Evolutionary conservation across 306 rosid genomes (phyloP).

Genomic region (Datisca glomerata): DNA sequence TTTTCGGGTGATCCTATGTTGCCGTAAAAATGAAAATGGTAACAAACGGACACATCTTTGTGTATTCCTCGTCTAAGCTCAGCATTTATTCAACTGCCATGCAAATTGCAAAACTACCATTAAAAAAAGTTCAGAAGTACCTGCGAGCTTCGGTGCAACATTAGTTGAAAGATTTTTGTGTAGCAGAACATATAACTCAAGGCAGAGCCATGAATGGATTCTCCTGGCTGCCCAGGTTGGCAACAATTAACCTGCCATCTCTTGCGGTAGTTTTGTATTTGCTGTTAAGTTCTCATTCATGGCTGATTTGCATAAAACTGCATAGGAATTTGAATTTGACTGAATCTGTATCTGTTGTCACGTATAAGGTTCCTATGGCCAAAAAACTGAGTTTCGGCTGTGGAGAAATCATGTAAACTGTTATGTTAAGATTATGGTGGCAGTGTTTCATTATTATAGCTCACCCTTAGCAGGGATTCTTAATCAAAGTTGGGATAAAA

Average conservation of each 20-base stretch:
- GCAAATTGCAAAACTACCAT: slow-evolving; percentile 33
- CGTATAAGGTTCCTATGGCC: slow-evolving; percentile 13
- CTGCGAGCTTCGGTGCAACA: slow-evolving; percentile 27
- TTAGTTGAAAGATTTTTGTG: slow-evolving; percentile 25
- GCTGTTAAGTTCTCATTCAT: slow-evolving; percentile 43
- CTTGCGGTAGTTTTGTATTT: slow-evolving; percentile 93
- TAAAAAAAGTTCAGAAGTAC: slow-evolving; percentile 58
- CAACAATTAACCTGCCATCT: slow-evolving; percentile 75
- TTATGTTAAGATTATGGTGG: too few species aligned
- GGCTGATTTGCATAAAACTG: slow-evolving; percentile 34
- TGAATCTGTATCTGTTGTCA: slow-evolving; percentile 10
- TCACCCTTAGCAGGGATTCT: too few species aligned
- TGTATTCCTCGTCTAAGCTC: slow-evolving; percentile 4
- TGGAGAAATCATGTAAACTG: too few species aligned
- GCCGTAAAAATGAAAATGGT: slow-evolving; percentile 36
- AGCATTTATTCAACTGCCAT: slow-evolving; percentile 27
- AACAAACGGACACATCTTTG: slow-evolving; percentile 15
- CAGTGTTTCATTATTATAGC: too few species aligned
- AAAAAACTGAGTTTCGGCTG: too few species aligned
- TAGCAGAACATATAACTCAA: slow-evolving; percentile 43
- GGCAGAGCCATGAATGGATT: slow-evolving; percentile 41
- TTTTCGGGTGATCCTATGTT: slow-evolving; percentile 88
- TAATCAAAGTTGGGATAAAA: too few species aligned
- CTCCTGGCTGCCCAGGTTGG: slow-evolving; percentile 99
- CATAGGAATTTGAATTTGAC: slow-evolving; percentile 43